Conservation (phyloP, 1,284 basidiomycete species). For the Tremellales sp. region DNA sequence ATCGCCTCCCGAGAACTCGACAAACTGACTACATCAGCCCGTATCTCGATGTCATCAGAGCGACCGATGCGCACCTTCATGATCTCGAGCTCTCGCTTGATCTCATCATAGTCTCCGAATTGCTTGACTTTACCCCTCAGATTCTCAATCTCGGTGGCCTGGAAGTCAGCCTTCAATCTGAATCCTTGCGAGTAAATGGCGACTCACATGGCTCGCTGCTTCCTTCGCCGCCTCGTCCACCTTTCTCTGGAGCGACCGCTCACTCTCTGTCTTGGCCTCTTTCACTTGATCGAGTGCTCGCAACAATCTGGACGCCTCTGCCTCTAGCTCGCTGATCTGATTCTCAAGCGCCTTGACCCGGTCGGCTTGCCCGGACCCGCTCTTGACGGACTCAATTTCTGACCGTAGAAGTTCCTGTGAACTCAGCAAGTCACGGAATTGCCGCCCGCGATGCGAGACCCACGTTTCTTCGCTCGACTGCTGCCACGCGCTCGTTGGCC, state of each 20-base stretch:
- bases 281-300: conserved; percentile 68
- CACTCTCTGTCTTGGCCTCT: conserved; percentile 54
- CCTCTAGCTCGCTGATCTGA: conserved; percentile 67
- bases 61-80: conserved; percentile 70
- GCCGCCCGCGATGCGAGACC: conserved; percentile 24
- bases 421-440: neutral
- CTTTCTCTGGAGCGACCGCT: conserved; percentile 55
- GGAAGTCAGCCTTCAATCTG: neutral
- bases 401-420: conserved; percentile 80
- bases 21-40: conserved; percentile 60
- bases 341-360: conserved; percentile 69
- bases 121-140: conserved; percentile 65
- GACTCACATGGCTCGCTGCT: conserved; percentile 57
- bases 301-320: conserved; percentile 66
- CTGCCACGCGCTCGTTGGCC: conserved; percentile 84
- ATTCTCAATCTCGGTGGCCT: conserved; percentile 61
- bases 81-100: conserved; percentile 92
- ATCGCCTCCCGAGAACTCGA: conserved; percentile 84
- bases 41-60: neutral
- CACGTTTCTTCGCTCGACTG: conserved; percentile 88
- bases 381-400: conserved; percentile 83
- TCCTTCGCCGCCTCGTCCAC: conserved; percentile 62
- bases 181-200: neutral
- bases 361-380: conserved; percentile 70
- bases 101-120: conserved; percentile 84